Conservation (phyloP, 2,329 filamentous ascomycete genomes). For the Aureobasidium namibiae region DNA sequence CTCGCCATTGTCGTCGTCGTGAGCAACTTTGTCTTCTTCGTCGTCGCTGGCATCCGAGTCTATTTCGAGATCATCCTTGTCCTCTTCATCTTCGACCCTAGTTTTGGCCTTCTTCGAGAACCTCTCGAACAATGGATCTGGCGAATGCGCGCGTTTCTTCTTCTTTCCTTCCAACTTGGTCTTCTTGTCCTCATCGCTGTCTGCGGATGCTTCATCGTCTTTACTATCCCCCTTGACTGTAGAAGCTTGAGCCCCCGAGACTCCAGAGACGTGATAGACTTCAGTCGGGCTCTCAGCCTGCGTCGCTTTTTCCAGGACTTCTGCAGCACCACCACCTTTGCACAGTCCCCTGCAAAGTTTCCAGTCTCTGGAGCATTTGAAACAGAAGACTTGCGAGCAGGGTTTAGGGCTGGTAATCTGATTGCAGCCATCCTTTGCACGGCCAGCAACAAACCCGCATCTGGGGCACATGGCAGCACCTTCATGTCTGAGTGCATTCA, state of each 20-base stretch:
- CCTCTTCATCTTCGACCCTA: neutral
- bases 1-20: too few relatives aligned
- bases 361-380: neutral
- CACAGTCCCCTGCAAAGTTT: neutral
- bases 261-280: too few relatives aligned
- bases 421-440: neutral
- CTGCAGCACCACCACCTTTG: neutral
- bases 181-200: neutral
- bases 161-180: neutral
- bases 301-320: neutral
- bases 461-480: neutral
- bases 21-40: neutral
- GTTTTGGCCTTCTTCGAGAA: neutral
- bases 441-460: neutral
- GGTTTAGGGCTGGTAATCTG: neutral
- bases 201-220: too few relatives aligned
- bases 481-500: neutral
- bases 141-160: neutral
- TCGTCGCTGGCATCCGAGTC: neutral
- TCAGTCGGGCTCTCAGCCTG: neutral
- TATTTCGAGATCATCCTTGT: neutral
- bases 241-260: too few relatives aligned
- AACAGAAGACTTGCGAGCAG: neutral
- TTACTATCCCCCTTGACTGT: too few relatives aligned
- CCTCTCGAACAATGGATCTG: neutral